Conservation (phyloP, 108 stramenopile species). For the Nitzschia sp. region DNA sequence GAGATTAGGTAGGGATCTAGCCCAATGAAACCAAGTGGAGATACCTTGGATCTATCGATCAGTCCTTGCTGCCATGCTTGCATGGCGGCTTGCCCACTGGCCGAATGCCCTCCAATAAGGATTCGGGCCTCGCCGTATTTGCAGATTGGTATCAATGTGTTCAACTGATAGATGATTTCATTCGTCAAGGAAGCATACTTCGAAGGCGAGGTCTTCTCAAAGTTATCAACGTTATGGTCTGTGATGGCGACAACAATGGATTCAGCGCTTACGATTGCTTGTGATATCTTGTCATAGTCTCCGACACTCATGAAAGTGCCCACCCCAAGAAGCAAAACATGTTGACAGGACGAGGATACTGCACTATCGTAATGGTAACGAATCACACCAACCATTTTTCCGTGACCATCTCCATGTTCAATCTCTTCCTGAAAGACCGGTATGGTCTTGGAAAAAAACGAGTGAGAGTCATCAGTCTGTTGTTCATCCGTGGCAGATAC, state of each 20-base stretch:
- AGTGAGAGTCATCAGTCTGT: neutral
- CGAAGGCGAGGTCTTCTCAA: slow-evolving; percentile 7
- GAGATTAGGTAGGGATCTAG: slow-evolving; percentile 28
- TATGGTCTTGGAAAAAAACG: slow-evolving; percentile 1
- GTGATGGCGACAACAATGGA: slow-evolving; percentile 2
- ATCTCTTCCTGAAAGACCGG: neutral
- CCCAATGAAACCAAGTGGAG: slow-evolving; percentile 29
- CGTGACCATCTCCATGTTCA: neutral
- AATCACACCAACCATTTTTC: slow-evolving; percentile 2
- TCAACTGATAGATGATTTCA: neutral
- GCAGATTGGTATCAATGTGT: slow-evolving; percentile 1
- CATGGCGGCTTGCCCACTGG: slow-evolving; percentile 34
- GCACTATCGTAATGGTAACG: slow-evolving; percentile 11
- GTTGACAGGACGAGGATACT: neutral
- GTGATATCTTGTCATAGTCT: slow-evolving; percentile 21
- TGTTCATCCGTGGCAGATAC: too few relatives aligned
- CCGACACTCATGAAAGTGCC: slow-evolving; percentile 22
- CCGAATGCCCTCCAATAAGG: slow-evolving; percentile 34
- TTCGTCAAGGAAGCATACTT: neutral
- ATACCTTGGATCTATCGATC: neutral
- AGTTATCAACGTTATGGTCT: slow-evolving; percentile 6
- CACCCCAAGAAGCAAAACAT: slow-evolving; percentile 18
- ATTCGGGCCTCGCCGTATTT: neutral
- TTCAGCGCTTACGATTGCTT: neutral
- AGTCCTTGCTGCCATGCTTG: slow-evolving; percentile 13